These are phyloP conservation scores for Fusarium napiforme DNA, from an alignment of 2,329 filamentous ascomycete species.

Conservation along the genomic window DNA sequence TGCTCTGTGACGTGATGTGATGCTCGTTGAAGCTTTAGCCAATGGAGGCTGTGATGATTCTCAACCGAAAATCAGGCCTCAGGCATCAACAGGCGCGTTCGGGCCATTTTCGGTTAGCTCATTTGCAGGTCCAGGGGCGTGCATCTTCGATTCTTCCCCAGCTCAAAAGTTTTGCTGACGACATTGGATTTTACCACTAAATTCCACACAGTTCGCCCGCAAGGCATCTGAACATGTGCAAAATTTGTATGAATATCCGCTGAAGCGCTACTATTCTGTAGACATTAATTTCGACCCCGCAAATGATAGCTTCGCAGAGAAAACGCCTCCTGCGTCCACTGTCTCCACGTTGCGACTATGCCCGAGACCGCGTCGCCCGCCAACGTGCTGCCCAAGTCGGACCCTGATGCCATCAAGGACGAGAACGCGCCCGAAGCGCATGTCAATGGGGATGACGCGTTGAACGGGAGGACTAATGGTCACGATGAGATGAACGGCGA, in stretches of 20 bases:
- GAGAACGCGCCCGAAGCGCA: constrained; percentile 36
- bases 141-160: constrained; percentile 47
- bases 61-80: constrained; percentile 46
- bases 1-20: constrained; percentile 49
- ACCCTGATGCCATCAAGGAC: constrained; percentile 43
- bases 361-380: constrained; percentile 69
- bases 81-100: constrained; percentile 47
- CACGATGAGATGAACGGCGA: constrained; percentile 38
- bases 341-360: constrained; percentile 63
- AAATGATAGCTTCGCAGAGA: constrained; percentile 69
- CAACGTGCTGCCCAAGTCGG: constrained; percentile 51
- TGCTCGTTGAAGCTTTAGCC: constrained; percentile 46
- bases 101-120: constrained; percentile 44
- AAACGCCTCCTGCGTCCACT: constrained; percentile 60
- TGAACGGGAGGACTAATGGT: constrained; percentile 25
- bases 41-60: constrained; percentile 49
- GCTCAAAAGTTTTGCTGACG: constrained; percentile 63
- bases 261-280: constrained; percentile 60
- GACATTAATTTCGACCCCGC: constrained; percentile 66
- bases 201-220: constrained; percentile 58
- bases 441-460: constrained; percentile 33
- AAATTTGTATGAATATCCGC: constrained; percentile 59
- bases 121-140: constrained; percentile 36
- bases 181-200: constrained; percentile 56
- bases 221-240: constrained; percentile 65